A percentile compares a stretch with the other conserved stretches of the same genome.
Evolutionary conservation across 305 asterid species (phyloP).

Genomic region (Coffea humblotiana): DNA sequence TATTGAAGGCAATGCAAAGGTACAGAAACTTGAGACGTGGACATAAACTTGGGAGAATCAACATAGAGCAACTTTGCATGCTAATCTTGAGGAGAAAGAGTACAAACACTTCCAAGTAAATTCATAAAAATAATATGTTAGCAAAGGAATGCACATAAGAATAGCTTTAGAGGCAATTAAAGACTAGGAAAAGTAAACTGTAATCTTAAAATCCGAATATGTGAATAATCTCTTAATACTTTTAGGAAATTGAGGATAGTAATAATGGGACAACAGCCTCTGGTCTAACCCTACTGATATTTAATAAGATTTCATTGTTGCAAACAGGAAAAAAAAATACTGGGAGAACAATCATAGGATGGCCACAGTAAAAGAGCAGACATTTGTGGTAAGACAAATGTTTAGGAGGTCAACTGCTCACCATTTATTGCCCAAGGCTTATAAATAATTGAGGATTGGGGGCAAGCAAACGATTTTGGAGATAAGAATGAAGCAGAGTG

Average conservation of each 20-base stretch:
- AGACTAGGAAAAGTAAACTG: neutral
- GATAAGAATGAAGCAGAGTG: neutral
- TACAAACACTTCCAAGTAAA: neutral
- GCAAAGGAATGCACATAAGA: neutral
- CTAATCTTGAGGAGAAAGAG: neutral
- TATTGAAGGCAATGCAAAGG: neutral
- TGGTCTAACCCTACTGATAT: no score
- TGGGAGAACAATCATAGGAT: neutral
- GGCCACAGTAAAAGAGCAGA: neutral
- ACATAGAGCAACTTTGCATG: neutral
- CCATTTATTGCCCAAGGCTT: neutral
- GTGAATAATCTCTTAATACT: no score
- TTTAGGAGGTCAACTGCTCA: neutral
- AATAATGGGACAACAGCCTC: neutral
- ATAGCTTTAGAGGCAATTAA: neutral
- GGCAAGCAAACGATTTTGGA: neutral
- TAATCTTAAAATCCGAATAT: no score
- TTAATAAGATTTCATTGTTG: no score
- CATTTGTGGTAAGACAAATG: neutral
- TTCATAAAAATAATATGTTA: neutral
- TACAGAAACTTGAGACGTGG: neutral
- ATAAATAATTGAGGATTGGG: no score
- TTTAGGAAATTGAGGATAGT: neutral
- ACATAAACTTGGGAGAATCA: neutral
- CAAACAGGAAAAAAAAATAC: no score